A percentile compares a stretch with the other conserved stretches of the same genome.
phyloP scores from a whole-genome alignment of 805 yeast genomes.

The Cyberlindnera maclurae region DNA sequence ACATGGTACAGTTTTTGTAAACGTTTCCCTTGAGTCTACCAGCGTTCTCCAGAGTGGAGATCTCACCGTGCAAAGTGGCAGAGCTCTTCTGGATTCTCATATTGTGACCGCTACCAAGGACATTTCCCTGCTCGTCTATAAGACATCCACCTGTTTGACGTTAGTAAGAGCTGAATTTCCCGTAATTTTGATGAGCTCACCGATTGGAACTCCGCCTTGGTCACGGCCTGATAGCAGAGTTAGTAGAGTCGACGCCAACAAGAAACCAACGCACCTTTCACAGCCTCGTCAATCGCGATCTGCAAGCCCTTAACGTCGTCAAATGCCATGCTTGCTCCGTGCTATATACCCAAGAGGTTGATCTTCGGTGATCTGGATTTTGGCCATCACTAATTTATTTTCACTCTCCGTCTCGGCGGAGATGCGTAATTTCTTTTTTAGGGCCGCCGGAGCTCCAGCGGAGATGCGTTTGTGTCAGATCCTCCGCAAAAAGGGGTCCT shows the following conservation, averaged over 20 bases:
- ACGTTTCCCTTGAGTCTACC: conserved; percentile 78
- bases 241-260: neutral
- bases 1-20: conserved; percentile 78
- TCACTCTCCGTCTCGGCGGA: no score
- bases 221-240: conserved; percentile 38
- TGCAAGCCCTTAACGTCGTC: conserved; percentile 62
- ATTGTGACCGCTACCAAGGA: conserved; percentile 87
- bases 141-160: conserved; percentile 53
- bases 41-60: conserved; percentile 80
- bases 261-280: conserved; percentile 33
- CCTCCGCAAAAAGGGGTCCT: no score
- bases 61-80: conserved; percentile 89
- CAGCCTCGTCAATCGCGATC: conserved; percentile 69
- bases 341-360: no score
- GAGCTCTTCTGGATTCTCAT: conserved; percentile 80
- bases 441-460: no score
- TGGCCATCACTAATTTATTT: no score
- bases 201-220: conserved; percentile 92
- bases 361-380: no score
- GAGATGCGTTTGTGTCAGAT: no score
- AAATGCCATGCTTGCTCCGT: conserved; percentile 33
- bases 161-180: neutral
- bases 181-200: conserved; percentile 16
- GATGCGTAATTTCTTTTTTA: no score
- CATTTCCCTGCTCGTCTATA: conserved; percentile 65